Conservation (phyloP, 23 red algal genomes). For the Gracilariopsis chorda region DNA sequence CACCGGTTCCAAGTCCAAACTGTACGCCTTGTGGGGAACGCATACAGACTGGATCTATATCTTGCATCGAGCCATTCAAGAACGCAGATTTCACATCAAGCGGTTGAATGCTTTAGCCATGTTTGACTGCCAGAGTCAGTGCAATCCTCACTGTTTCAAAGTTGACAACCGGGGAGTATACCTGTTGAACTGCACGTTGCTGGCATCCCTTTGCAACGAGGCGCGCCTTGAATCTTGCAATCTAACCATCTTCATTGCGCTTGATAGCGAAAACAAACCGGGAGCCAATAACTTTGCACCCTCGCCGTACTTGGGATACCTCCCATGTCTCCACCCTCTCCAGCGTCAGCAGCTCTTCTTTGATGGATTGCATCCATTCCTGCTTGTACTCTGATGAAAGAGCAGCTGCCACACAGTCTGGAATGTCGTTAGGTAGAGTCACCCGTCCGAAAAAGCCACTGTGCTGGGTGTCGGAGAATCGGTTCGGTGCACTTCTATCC, state of each 20-base stretch:
- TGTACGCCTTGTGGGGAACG: neutral
- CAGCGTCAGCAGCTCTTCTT: no score
- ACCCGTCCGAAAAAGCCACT: no score
- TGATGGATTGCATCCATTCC: no score
- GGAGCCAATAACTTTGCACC: no score
- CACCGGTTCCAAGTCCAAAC: neutral
- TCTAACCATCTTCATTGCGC: neutral
- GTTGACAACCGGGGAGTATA: neutral
- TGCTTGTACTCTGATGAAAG: no score
- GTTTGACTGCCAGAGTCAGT: neutral
- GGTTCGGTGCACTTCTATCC: no score
- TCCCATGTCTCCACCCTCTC: no score
- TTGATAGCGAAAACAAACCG: neutral
- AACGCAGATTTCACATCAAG: constrained; percentile 10
- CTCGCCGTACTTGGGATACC: no score
- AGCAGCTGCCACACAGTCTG: no score
- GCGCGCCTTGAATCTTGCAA: neutral
- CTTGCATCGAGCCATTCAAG: neutral
- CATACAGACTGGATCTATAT: neutral
- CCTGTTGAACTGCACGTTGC: neutral
- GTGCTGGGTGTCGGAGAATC: no score
- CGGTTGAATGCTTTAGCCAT: neutral
- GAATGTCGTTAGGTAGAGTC: no score
- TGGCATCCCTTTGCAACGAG: neutral
- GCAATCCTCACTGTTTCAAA: neutral